These are phyloP conservation scores for Amanita fuliginea DNA, from an alignment of 768 basidiomycete species.

Conservation along the genomic window DNA sequence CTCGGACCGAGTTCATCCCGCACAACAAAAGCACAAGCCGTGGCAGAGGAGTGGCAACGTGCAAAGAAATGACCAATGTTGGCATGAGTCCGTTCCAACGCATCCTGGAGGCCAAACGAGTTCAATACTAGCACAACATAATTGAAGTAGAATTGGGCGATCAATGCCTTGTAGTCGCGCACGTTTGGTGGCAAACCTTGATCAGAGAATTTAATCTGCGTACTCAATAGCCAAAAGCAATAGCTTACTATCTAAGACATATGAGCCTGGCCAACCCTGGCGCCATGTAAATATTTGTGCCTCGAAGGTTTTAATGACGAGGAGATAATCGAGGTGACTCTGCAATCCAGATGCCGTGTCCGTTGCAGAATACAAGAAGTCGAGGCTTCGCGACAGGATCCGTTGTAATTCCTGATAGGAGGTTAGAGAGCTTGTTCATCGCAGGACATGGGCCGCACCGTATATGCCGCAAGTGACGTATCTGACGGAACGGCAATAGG, in stretches of 20 bases:
- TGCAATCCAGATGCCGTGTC: conserved; percentile 75
- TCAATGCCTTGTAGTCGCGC: conserved; percentile 35
- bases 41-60: conserved; percentile 64
- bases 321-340: conserved; percentile 72
- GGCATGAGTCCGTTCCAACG: conserved; percentile 65
- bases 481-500: conserved; percentile 58
- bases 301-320: conserved; percentile 78
- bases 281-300: conserved; percentile 56
- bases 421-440: conserved; percentile 5
- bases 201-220: neutral
- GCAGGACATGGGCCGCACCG: conserved; percentile 34
- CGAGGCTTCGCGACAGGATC: conserved; percentile 78
- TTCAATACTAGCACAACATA: conserved; percentile 85
- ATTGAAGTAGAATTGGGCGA: conserved; percentile 69
- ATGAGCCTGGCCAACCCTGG: conserved; percentile 37
- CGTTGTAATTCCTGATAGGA: conserved; percentile 68
- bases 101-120: conserved; percentile 94
- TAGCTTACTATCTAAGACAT: conserved; percentile 20
- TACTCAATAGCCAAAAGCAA: conserved; percentile 1
- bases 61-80: conserved; percentile 81
- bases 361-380: conserved; percentile 81
- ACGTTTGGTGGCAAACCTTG: conserved; percentile 17
- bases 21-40: conserved; percentile 57
- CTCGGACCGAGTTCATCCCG: conserved; percentile 70
- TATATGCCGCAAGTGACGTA: conserved; percentile 61